Conservation (phyloP, 176 grass and related monocot species). For the Hsuehochloa calcarea region DNA sequence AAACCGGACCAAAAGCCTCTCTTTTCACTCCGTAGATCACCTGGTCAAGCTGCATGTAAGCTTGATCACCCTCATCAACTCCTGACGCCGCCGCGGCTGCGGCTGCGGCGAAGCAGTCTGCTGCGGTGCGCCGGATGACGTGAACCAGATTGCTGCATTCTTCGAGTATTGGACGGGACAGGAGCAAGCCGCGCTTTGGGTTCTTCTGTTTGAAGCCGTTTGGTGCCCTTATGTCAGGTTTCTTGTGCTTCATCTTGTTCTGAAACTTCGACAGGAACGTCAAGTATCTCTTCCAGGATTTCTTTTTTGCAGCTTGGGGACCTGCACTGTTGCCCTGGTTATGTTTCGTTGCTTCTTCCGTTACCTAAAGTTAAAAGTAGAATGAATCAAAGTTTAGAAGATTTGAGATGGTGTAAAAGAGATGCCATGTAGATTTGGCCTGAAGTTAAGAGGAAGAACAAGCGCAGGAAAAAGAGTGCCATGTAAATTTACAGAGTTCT, state of each 20-base stretch:
- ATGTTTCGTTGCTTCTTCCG: constrained; percentile 1
- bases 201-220: background rate
- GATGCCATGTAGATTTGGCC: background rate
- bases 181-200: background rate
- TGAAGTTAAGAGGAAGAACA: background rate
- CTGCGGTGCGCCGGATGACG: constrained; percentile 4
- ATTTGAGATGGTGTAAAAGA: background rate
- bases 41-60: constrained; percentile 54
- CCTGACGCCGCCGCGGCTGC: background rate
- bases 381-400: background rate
- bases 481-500: background rate
- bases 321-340: background rate
- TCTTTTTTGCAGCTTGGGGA: constrained; percentile 28
- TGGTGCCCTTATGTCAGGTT: constrained; percentile 19
- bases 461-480: background rate
- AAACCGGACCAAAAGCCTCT: constrained; percentile 58
- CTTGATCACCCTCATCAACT: constrained; percentile 26
- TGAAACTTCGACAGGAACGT: constrained; percentile 39
- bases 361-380: background rate
- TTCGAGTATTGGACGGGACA: constrained; percentile 16
- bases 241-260: constrained; percentile 43
- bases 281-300: constrained; percentile 40
- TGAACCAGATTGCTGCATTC: constrained; percentile 12
- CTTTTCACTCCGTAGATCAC: constrained; percentile 34
- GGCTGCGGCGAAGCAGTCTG: constrained; percentile 22